Evolutionary conservation across 306 rosid species (phyloP).

Genomic region (Trichosanthes cucumerina): DNA sequence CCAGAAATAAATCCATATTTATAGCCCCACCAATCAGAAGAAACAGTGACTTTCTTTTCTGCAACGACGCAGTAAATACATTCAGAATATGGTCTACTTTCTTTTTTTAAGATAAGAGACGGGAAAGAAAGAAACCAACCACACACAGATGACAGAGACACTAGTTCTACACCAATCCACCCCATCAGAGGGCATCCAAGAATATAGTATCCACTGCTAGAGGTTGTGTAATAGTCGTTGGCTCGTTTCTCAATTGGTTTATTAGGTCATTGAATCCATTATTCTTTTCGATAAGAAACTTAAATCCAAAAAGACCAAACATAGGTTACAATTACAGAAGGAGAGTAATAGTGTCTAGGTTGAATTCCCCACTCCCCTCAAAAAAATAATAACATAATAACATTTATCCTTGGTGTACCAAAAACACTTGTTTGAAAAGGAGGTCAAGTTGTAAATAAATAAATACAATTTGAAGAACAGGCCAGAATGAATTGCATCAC

Average conservation of each 20-base stretch:
- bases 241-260: no score
- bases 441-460: neutral
- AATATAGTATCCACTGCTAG: neutral
- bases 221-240: neutral
- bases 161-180: neutral
- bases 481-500: neutral
- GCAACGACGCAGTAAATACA: conserved; percentile 18
- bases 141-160: neutral
- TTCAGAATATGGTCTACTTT: conserved; percentile 1
- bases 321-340: no score
- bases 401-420: neutral
- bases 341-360: no score
- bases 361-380: neutral
- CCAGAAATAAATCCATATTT: conserved; percentile 73
- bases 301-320: neutral
- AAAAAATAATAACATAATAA: neutral
- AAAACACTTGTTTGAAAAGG: neutral
- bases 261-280: neutral
- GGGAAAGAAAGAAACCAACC: neutral
- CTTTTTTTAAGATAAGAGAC: neutral
- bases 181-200: neutral
- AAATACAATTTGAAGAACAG: neutral
- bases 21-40: conserved; percentile 90
- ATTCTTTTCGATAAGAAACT: no score
- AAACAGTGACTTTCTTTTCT: conserved; percentile 32